Base-by-base conservation (phyloP, 2,329 filamentous ascomycete species). In the Fusarium papillatum region DNA sequence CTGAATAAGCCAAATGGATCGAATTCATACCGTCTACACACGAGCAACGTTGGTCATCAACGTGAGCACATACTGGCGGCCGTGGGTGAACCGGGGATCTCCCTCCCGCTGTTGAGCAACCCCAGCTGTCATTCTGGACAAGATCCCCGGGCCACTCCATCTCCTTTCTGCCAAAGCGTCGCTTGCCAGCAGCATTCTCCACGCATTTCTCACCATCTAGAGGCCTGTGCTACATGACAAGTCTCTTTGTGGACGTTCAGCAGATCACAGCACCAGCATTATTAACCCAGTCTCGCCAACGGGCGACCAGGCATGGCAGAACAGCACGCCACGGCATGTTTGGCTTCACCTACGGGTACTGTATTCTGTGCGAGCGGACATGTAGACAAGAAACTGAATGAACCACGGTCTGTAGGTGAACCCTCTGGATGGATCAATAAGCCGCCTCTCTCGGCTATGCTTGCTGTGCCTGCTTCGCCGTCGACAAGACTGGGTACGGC, bases 401-500 rank as follows among this genome's bases (percentile, higher is more conserved):
- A 69, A 73, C 39, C 61, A 64, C 16, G 43, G 59, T 38, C 57
- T 72, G 57, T 71, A 60, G 69, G 67, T 77, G 65, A 70, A 68
- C 26, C 62, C 22, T 64, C 53, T 65, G 48, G 63, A 60, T 72
- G 57, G 70, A 75, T 72, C 75, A 59, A 65, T 64, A 74, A 60
- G 41, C 70, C 66, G 68, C 62, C 55, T 59, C 67, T 68, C 73
- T 80, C 78, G 78, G 78, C 72, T 80, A 78, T 69, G 76, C 68
- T 75, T 80, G 72, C 76, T 79, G 68, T 61, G 71, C 64, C 65
- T 73, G 67, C 71, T 75, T 70, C 66, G 64, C 55, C 64, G 22
- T 53, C 62, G 67, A 64, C 66, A 64, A 76, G 69, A 72, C 31
- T 60, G 70, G 68, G 66, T 39, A 76, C 68, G 64, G 34, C 68